Percentiles rank a stretch among this genome's conserved stretches.
Conservation (phyloP, 768 basidiomycete genomes). For the Suillus spraguei region DNA sequence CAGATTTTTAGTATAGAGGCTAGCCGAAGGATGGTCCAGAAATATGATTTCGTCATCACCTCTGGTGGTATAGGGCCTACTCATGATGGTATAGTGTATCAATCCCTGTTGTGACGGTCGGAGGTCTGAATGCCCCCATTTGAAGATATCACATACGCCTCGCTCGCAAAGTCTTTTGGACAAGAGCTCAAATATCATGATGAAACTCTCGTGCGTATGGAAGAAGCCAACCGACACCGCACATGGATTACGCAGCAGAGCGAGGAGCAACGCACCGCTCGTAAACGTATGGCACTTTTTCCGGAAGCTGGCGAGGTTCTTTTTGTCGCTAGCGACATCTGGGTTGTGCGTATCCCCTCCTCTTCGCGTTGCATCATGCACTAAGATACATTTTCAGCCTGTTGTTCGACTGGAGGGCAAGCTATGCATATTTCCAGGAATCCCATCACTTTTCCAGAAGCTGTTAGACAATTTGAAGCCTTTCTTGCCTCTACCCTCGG, state of each 20-base stretch:
- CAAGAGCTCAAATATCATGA: conserved; percentile 70
- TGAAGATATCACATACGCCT: conserved; percentile 86
- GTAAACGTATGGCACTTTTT: conserved; percentile 89
- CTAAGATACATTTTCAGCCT: conserved; percentile 48
- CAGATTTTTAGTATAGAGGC: conserved; percentile 68
- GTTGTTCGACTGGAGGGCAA: conserved; percentile 87
- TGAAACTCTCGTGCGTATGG: conserved; percentile 80
- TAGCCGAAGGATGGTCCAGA: conserved; percentile 73
- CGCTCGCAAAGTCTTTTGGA: conserved; percentile 83
- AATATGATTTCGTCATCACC: conserved; percentile 90
- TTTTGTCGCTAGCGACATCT: conserved; percentile 77
- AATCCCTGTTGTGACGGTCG: not conserved
- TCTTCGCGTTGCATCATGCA: not conserved
- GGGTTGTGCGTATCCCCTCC: conserved; percentile 66
- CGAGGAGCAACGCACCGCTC: conserved; percentile 74
- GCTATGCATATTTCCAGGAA: conserved; percentile 90
- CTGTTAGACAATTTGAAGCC: conserved; percentile 77
- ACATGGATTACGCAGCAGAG: conserved; percentile 64
- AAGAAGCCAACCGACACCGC: conserved; percentile 55
- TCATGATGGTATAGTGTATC: conserved; percentile 65
- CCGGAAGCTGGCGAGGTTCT: conserved; percentile 78
- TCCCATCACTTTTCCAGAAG: conserved; percentile 81
- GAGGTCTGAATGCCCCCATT: conserved; percentile 1
- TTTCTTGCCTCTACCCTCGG: conserved; percentile 79
- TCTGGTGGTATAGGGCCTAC: conserved; percentile 92